phyloP scores from a whole-genome alignment of 129 eudicot genomes.

The Lonicera japonica region DNA sequence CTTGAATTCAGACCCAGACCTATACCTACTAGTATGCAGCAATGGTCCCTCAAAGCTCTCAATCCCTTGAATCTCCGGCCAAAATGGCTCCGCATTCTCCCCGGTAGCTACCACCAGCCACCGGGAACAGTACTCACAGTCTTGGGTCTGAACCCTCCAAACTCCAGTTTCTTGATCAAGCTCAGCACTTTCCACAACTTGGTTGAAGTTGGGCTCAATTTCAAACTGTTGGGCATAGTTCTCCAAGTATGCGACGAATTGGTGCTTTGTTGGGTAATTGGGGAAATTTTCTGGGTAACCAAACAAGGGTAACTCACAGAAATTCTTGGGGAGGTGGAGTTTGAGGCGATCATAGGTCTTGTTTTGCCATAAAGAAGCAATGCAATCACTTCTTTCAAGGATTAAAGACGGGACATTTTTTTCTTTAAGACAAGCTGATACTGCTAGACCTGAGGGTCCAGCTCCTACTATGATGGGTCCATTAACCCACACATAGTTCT shows the following conservation, averaged over 20 bases:
- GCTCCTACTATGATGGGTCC: constrained; percentile 87
- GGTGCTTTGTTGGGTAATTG: constrained; percentile 63
- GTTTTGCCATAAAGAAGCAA: constrained; percentile 87
- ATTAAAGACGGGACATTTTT: constrained; percentile 53
- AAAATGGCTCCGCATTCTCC: constrained; percentile 81
- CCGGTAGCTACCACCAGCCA: constrained; percentile 90
- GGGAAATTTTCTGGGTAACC: constrained; percentile 68
- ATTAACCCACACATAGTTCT: constrained; percentile 13
- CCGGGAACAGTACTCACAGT: constrained; percentile 35
- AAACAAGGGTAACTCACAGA: constrained; percentile 72
- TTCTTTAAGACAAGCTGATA: constrained; percentile 58
- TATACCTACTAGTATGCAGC: constrained; percentile 66
- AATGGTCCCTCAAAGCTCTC: constrained; percentile 57
- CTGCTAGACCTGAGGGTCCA: constrained; percentile 89
- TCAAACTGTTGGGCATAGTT: constrained; percentile 59
- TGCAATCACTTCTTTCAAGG: constrained; percentile 78
- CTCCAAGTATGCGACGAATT: constrained; percentile 68
- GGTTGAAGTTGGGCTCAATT: constrained; percentile 51
- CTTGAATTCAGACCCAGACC: constrained; percentile 49
- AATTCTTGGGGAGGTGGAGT: constrained; percentile 72
- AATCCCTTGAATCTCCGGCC: constrained; percentile 74
- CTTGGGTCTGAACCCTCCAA: constrained; percentile 60
- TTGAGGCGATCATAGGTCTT: constrained; percentile 74
- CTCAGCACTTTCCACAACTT: constrained; percentile 39
- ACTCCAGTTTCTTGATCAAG: constrained; percentile 26